phyloP scores from a whole-genome alignment of 345 rosid genomes.

The Limnanthes douglasii region DNA sequence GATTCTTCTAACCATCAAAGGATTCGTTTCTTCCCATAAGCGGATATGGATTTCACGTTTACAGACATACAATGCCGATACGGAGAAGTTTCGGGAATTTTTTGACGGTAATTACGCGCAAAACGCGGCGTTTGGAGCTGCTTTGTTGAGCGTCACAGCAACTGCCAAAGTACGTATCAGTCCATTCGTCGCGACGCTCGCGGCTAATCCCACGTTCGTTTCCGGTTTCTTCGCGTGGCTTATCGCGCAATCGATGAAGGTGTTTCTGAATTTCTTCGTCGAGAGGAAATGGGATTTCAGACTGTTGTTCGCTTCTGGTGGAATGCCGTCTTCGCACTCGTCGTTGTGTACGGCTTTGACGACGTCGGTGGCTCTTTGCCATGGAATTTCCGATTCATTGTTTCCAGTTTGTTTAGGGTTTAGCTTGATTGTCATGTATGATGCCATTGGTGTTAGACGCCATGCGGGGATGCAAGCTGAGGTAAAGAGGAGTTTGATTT shows the following conservation, averaged over 20 bases:
- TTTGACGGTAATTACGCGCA: slow-evolving; percentile 17
- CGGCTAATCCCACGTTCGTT: slow-evolving; percentile 78
- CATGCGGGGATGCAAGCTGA: slow-evolving; percentile 98
- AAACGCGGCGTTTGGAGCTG: slow-evolving; percentile 47
- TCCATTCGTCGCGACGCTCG: slow-evolving; percentile 62
- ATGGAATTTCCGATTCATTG: slow-evolving; percentile 77
- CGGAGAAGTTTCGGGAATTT: slow-evolving; percentile 15
- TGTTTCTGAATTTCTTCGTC: slow-evolving; percentile 63
- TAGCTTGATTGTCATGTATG: slow-evolving; percentile 90
- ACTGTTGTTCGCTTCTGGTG: slow-evolving; percentile 67
- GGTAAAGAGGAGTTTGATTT: slow-evolving; percentile 20
- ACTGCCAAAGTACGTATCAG: slow-evolving; percentile 56
- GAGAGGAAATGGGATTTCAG: slow-evolving; percentile 87
- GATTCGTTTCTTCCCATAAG: slow-evolving; percentile 26
- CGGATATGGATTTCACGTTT: slow-evolving; percentile 33
- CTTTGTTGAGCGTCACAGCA: slow-evolving; percentile 54
- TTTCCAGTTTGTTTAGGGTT: slow-evolving; percentile 95
- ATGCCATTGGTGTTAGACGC: slow-evolving; percentile 89
- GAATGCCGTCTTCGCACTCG: slow-evolving; percentile 94
- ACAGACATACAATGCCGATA: slow-evolving; percentile 21
- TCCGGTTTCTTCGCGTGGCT: slow-evolving; percentile 73
- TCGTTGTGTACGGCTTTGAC: slow-evolving; percentile 83
- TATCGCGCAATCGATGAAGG: slow-evolving; percentile 55
- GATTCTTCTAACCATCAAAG: slow-evolving; percentile 24
- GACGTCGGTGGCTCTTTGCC: slow-evolving; percentile 85